These are phyloP conservation scores for Diplocarpon mali DNA, from an alignment of 2,329 filamentous ascomycete species.

Conservation along the genomic window DNA sequence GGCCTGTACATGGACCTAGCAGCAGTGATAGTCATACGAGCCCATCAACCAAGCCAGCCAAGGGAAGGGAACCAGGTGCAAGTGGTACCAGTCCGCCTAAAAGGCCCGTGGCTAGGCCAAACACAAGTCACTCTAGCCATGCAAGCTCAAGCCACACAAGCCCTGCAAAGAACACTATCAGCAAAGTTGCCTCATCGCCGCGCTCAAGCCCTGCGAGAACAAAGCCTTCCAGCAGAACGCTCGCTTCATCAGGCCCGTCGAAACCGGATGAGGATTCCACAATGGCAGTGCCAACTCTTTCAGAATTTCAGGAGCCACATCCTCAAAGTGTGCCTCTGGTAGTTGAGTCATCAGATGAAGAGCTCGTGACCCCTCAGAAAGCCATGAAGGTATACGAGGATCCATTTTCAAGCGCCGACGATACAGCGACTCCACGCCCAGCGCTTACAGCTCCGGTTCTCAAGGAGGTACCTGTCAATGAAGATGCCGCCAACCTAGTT, in stretches of 20 bases:
- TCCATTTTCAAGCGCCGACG: constrained; percentile 38
- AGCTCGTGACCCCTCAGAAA: constrained; percentile 20
- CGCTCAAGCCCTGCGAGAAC: constrained; percentile 11
- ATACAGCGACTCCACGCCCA: constrained; percentile 37
- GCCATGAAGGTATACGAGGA: constrained; percentile 49
- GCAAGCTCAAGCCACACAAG: constrained; percentile 29
- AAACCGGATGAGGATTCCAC: constrained; percentile 43
- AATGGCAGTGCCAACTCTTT: constrained; percentile 38
- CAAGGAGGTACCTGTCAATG: constrained; percentile 50
- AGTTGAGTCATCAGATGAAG: constrained; percentile 31
- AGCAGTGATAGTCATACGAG: constrained; percentile 24
- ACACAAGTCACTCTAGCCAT: constrained; percentile 28
- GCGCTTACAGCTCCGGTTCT: constrained; percentile 39
- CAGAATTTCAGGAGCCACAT: constrained; percentile 27
- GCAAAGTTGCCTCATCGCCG: constrained; percentile 13
- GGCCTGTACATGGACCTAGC: constrained; percentile 22
- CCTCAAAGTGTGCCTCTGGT: constrained; percentile 25
- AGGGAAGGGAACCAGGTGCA: constrained; percentile 38
- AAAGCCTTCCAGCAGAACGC: constrained; percentile 9
- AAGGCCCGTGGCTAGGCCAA: constrained; percentile 23
- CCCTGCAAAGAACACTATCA: constrained; percentile 30
- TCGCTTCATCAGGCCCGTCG: constrained; percentile 30
- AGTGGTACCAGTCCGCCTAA: constrained; percentile 32
- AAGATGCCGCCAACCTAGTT: constrained; percentile 29
- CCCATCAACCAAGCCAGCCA: constrained; percentile 31